Evolutionary conservation across 805 yeast species (phyloP).

Genomic region (Trichomonascus vanleenenianus): DNA sequence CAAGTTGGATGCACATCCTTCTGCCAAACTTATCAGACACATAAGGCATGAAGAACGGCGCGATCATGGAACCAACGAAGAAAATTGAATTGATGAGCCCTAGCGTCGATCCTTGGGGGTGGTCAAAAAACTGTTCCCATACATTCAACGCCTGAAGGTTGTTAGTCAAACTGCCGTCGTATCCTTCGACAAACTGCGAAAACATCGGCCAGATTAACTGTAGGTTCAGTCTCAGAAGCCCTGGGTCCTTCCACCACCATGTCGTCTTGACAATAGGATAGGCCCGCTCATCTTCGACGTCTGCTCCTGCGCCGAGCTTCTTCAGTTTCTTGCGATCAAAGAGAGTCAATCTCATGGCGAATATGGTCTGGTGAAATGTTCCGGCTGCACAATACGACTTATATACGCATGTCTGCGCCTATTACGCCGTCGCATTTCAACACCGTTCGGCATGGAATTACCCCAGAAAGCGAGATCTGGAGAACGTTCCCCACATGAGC

Average conservation of each 20-base stretch:
- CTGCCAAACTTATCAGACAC: constrained; percentile 64
- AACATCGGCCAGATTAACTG: constrained; percentile 9
- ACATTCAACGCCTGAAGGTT: constrained; percentile 18
- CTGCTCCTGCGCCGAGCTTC: neutral
- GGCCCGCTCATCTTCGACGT: neutral
- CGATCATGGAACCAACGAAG: constrained; percentile 56
- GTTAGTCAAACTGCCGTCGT: constrained; percentile 17
- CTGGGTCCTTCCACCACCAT: constrained; percentile 9
- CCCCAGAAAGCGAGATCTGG: no score
- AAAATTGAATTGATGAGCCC: constrained; percentile 16
- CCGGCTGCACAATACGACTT: no score
- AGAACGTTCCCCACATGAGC: no score
- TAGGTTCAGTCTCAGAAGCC: constrained; percentile 11
- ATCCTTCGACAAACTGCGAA: constrained; percentile 12
- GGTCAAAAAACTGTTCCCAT: constrained; percentile 13
- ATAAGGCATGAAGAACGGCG: constrained; percentile 54
- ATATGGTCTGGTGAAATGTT: neutral
- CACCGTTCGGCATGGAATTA: no score
- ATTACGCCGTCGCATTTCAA: no score
- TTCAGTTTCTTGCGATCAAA: neutral
- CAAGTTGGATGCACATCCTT: constrained; percentile 51
- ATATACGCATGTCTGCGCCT: no score
- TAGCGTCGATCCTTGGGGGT: constrained; percentile 10
- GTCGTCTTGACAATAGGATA: neutral
- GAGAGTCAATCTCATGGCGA: neutral